Percentiles rank a stretch among this genome's conserved stretches.
Conservation (phyloP, 2,329 filamentous ascomycete genomes). For the Tolypocladium inflatum region DNA sequence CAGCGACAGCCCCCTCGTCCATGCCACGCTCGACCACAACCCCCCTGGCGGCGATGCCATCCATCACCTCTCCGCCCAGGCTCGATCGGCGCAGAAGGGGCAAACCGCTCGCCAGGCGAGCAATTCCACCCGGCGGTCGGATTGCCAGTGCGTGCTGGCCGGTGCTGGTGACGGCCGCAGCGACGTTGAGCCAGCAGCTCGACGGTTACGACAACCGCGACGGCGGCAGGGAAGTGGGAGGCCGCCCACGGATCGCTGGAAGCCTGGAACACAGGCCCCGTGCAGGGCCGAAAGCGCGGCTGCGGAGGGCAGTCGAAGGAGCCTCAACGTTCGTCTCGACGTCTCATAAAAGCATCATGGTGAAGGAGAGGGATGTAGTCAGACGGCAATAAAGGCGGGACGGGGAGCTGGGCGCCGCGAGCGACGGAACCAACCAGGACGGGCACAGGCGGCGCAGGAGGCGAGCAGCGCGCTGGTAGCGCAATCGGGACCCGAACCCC, state of each 20-base stretch:
- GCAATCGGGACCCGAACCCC: not conserved
- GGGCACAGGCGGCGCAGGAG: not conserved
- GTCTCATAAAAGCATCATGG: not conserved
- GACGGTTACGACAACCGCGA: not conserved
- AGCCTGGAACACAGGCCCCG: not conserved
- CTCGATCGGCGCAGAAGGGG: not conserved
- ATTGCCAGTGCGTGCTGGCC: not conserved
- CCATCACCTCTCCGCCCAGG: not conserved
- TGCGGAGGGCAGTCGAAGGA: not conserved
- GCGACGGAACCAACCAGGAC: not conserved
- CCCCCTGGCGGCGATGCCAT: slow-evolving; percentile 4
- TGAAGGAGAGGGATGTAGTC: not conserved
- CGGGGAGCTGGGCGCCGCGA: not conserved
- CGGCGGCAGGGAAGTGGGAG: slow-evolving; percentile 1
- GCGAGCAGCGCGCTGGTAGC: not conserved
- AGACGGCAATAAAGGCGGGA: not conserved
- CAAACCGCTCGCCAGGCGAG: not conserved
- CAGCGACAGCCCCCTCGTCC: slow-evolving; percentile 25
- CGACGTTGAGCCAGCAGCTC: not conserved
- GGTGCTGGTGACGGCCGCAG: not conserved
- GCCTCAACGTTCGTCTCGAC: not conserved
- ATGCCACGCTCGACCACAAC: slow-evolving; percentile 17
- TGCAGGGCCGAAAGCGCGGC: not conserved
- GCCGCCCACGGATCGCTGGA: slow-evolving; percentile 2
- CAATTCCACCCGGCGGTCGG: not conserved